Base-by-base conservation (phyloP, 2,329 filamentous ascomycete genomes). In the Aspergillus sp. region DNA sequence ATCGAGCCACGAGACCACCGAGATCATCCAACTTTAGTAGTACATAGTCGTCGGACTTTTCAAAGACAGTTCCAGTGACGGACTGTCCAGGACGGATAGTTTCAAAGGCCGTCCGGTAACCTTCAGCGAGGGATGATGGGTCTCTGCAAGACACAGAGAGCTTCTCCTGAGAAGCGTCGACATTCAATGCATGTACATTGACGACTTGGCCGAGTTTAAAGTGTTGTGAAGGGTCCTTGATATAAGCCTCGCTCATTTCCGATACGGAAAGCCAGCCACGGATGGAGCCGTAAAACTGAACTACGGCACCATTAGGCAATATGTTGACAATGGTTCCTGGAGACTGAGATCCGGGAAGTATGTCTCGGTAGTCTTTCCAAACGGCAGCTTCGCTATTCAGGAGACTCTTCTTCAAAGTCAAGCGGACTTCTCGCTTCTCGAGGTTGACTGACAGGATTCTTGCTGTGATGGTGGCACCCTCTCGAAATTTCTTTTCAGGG, bases 231-330 rank as follows among this genome's bases (percentile, higher is more conserved):
- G 95, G 92, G 68, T 97, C 90, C 64, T 89, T 85, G 68, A 99
- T 97, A 70, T 89, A 97, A 11, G 93, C 92, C 73, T 99, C 95
- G 72, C 95, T 98, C 95, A 99, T 99, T 75, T 99, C 93, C 1
- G 90, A 90, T 0, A 96, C 88, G 2, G 95, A 95, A 55, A 99
- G 82, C 78, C 96, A 99, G 8, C 90, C 96, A 63, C 86, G 86
- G 19, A 99, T 81, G 8, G 82, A 77, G 17, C 91, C 91, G 68
- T 96, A 99, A 75, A 98, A 99, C 70, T 96, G 91, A 53, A 99
- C 89, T 17, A 93, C 86, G 11, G 95, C 95, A 58, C 95, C 95
- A 53, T 86, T 86, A 3, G 84, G 77, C 56, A 91, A 81, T 11
- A 99, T 80, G 62, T 90, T 96, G 64, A 96, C 83, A 63, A 99